phyloP scores from a whole-genome alignment of 192 early-diverging fungal genomes.

The Geosiphon pyriformis region DNA sequence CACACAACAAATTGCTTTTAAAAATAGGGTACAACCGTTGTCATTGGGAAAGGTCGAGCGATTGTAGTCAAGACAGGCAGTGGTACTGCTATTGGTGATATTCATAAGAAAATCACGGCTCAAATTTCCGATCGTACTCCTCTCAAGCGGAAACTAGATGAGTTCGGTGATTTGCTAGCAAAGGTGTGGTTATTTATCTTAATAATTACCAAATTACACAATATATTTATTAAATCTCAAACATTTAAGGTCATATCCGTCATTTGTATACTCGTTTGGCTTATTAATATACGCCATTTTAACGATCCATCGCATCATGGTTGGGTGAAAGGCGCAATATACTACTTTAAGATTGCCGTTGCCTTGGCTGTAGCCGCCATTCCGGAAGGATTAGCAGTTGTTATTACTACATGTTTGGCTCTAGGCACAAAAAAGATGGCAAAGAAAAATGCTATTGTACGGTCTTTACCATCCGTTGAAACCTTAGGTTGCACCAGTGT shows the following conservation, averaged over 20 bases:
- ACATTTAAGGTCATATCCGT: constrained; percentile 60
- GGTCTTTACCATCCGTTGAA: constrained; percentile 88
- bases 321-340: constrained; percentile 93
- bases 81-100: constrained; percentile 88
- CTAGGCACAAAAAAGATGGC: constrained; percentile 98
- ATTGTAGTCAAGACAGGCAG: constrained; percentile 87
- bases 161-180: constrained; percentile 87
- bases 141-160: constrained; percentile 90
- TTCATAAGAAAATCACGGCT: constrained; percentile 79
- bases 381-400: constrained; percentile 97
- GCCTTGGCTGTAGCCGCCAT: constrained; percentile 98
- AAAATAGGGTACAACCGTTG: constrained; percentile 78
- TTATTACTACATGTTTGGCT: constrained; percentile 97
- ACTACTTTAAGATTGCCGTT: constrained; percentile 99
- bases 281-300: constrained; percentile 98
- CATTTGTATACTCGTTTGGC: constrained; percentile 93
- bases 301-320: constrained; percentile 80
- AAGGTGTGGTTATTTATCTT: constrained; percentile 54
- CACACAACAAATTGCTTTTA: constrained; percentile 49
- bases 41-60: constrained; percentile 81
- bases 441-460: constrained; percentile 90
- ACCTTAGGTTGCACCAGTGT: constrained; percentile 96
- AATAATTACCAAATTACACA: too few relatives aligned
- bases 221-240: too few relatives aligned
- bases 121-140: constrained; percentile 92